phyloP scores from a whole-genome alignment of 2,329 filamentous ascomycete genomes.

The Neocatenulostroma microsporum region DNA sequence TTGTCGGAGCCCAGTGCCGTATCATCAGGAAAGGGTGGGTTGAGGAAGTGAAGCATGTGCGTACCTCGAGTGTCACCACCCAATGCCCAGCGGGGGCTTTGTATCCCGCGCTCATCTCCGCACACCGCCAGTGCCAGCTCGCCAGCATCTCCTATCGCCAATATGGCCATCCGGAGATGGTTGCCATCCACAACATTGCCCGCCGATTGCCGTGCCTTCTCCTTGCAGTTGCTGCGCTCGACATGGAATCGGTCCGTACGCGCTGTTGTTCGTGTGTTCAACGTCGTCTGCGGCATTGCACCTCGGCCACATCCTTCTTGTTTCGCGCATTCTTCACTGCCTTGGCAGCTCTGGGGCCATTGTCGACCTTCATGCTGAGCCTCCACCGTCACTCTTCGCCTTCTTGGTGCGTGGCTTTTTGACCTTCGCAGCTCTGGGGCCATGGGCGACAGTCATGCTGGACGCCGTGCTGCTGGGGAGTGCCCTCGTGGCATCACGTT shows the following conservation, averaged over 20 bases:
- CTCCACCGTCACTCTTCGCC: not conserved
- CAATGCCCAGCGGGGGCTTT: not conserved
- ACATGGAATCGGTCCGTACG: no score
- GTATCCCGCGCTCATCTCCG: not conserved
- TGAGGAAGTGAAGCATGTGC: no score
- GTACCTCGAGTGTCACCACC: no score
- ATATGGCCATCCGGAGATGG: no score
- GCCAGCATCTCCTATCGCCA: not conserved
- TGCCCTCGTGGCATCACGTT: not conserved
- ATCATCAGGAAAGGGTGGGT: constrained; percentile 29
- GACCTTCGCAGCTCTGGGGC: not conserved
- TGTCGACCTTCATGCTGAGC: not conserved
- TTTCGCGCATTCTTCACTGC: not conserved
- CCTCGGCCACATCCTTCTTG: not conserved
- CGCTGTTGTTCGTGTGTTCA: no score
- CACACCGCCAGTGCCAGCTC: not conserved
- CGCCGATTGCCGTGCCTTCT: not conserved
- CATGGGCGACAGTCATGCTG: no score
- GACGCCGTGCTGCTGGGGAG: no score
- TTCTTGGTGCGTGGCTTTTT: not conserved
- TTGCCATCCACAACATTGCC: no score
- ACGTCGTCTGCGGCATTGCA: no score
- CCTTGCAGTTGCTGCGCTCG: no score
- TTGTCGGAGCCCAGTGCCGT: constrained; percentile 34
- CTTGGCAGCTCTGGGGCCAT: not conserved